Conservation (phyloP, 768 basidiomycete genomes). For the Phaeotremella skinneri region DNA sequence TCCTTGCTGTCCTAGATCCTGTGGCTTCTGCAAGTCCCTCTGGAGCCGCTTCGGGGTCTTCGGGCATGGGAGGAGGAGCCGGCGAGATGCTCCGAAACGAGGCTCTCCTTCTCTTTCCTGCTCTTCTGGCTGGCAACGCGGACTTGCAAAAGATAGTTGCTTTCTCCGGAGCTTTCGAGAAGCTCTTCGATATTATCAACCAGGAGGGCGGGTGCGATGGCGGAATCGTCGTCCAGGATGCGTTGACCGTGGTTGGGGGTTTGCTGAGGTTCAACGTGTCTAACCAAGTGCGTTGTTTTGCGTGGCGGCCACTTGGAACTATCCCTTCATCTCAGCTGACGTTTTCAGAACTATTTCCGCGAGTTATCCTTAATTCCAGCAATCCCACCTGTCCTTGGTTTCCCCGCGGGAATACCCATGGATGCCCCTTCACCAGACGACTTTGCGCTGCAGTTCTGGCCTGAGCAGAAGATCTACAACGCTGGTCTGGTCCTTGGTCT, state of each 20-base stretch:
- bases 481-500: constrained; percentile 74
- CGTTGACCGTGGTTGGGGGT: constrained; percentile 79
- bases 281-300: constrained; percentile 67
- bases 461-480: constrained; percentile 81
- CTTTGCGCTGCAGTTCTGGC: constrained; percentile 96
- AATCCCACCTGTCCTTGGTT: constrained; percentile 61
- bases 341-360: constrained; percentile 86
- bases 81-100: constrained; percentile 57
- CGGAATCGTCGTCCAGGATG: constrained; percentile 77
- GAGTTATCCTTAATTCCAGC: constrained; percentile 70
- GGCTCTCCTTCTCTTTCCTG: constrained; percentile 75
- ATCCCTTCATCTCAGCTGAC: not conserved
- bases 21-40: constrained; percentile 15
- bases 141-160: constrained; percentile 96
- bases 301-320: not conserved
- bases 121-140: constrained; percentile 76
- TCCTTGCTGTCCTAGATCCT: constrained; percentile 49
- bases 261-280: constrained; percentile 87
- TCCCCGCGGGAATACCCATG: constrained; percentile 65
- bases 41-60: constrained; percentile 4
- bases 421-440: constrained; percentile 61
- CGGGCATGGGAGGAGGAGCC: constrained; percentile 40
- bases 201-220: constrained; percentile 91
- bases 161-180: constrained; percentile 95
- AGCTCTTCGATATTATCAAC: constrained; percentile 80